Conservation (phyloP, 108 stramenopile species). For the Phaeodactylum tricornutum region DNA sequence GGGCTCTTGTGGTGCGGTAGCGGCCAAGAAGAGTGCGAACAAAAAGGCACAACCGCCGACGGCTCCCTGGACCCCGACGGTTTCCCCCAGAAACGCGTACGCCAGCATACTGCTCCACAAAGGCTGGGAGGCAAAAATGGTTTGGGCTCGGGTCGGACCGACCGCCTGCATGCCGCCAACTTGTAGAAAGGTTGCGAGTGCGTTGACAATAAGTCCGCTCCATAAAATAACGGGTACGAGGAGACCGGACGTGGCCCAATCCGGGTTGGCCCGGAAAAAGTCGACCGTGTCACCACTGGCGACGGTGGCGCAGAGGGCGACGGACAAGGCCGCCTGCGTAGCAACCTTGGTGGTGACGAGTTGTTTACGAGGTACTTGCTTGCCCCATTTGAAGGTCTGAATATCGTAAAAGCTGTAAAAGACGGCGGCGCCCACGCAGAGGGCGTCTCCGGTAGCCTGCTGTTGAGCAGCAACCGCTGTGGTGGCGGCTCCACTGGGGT, state of each 20-base stretch:
- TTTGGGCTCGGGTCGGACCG: constrained; percentile 53
- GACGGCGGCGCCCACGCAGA: constrained; percentile 40
- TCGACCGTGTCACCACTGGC: constrained; percentile 8
- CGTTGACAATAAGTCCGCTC: constrained; percentile 55
- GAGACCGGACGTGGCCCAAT: not conserved
- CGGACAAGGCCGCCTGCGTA: constrained; percentile 39
- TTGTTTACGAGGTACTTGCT: constrained; percentile 31
- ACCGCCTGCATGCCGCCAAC: constrained; percentile 59
- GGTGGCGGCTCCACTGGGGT: constrained; percentile 16
- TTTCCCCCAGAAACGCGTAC: constrained; percentile 34
- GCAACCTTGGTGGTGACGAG: constrained; percentile 54
- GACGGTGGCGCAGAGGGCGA: constrained; percentile 21
- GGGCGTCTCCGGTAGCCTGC: constrained; percentile 26
- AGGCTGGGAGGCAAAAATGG: constrained; percentile 51
- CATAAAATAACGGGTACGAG: constrained; percentile 26
- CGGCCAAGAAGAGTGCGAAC: constrained; percentile 39
- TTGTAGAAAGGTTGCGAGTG: constrained; percentile 51
- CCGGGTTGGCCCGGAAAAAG: constrained; percentile 18
- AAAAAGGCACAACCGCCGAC: constrained; percentile 46
- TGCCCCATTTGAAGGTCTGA: constrained; percentile 47
- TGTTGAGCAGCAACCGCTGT: constrained; percentile 14
- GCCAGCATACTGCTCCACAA: constrained; percentile 50
- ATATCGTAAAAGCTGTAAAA: constrained; percentile 58
- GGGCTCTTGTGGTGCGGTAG: constrained; percentile 35
- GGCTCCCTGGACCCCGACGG: constrained; percentile 30